These are phyloP conservation scores for Nephelium lappaceum DNA, from an alignment of 345 rosid genomes.

Conservation along the genomic window DNA sequence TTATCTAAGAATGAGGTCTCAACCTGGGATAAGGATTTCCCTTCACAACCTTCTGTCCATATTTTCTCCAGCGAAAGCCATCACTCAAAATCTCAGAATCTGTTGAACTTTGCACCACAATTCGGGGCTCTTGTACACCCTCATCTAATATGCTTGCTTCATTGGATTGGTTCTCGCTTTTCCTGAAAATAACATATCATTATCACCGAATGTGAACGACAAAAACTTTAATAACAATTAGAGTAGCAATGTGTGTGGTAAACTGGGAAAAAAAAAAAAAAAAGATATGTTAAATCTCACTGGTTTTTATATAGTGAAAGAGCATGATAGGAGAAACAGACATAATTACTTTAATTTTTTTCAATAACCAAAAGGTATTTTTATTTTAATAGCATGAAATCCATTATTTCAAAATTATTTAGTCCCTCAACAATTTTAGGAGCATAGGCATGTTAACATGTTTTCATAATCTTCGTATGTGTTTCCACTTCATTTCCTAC, in stretches of 20 bases:
- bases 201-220: not conserved
- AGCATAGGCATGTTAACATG: not conserved
- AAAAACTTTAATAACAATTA: not conserved
- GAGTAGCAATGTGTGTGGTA: too few relatives aligned
- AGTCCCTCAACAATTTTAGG: not conserved
- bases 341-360: not conserved
- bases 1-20: slow-evolving; percentile 3
- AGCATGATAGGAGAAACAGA: not conserved
- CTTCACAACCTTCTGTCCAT: slow-evolving; percentile 95
- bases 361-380: not conserved
- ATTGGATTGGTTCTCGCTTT: slow-evolving; percentile 55
- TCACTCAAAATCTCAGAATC: slow-evolving; percentile 81
- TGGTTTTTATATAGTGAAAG: not conserved
- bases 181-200: slow-evolving; percentile 39
- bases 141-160: slow-evolving; percentile 53
- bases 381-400: not conserved
- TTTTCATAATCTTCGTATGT: not conserved
- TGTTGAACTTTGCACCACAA: slow-evolving; percentile 46
- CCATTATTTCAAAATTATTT: not conserved
- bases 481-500: slow-evolving; percentile 36
- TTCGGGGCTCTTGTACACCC: slow-evolving; percentile 41
- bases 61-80: slow-evolving; percentile 98
- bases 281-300: not conserved
- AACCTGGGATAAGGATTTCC: slow-evolving; percentile 96
- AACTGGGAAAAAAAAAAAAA: too few relatives aligned